Evolutionary conservation across 441 rosid genomes (phyloP), one percentile per base, ranked within the genome.

Genomic region (Mallotus repandus): DNA sequence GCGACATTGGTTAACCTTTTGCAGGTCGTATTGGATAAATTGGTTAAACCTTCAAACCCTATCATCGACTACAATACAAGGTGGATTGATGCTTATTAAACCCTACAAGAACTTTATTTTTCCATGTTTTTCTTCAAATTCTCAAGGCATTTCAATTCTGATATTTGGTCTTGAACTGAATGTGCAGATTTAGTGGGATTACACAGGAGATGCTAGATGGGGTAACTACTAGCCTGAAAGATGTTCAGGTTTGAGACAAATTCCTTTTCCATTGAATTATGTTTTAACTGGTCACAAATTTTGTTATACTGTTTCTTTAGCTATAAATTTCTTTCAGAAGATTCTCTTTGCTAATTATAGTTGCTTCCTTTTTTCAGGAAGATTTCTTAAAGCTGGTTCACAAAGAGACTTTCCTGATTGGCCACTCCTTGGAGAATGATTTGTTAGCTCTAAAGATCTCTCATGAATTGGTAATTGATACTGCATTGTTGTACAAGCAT

Each of bases 381-480:
- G 94, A 87, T 76, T 89, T 92, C 79, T 77, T 90, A 57, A 87
- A 86, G 86, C 91, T 92, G 81, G 97, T 93, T 78, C 80, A 81
- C 86, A 83, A 84, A 77, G 97, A 91, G 86, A 92, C 99, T 7
- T 72, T 93, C 86, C 84, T 96, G 83, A 83, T 96, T 19, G 98
- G 98, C 74, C 99, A 96, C 78, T 96, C 99, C 19, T 80, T 96
- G 88, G 99, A 91, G 80, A 96, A 91, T 84, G 98, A 96, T 80
- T 85, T 96, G 76, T 73, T 86, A 72, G 97, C 97, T 67, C 77
- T 93, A 81, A 93, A 89, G 88, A 86, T 93, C 80, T 88, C 87
- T 79, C 98, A 93, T 69, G 76, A 82, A 57, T 73, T 89, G 88
- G 97, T 96, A 81, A 88, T 96, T 85, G 99, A 96, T 81, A 93